Evolutionary conservation across 73 alveolate genomes (phyloP), one percentile per base, ranked within the genome.

Genomic region (Effrenium voratum): DNA sequence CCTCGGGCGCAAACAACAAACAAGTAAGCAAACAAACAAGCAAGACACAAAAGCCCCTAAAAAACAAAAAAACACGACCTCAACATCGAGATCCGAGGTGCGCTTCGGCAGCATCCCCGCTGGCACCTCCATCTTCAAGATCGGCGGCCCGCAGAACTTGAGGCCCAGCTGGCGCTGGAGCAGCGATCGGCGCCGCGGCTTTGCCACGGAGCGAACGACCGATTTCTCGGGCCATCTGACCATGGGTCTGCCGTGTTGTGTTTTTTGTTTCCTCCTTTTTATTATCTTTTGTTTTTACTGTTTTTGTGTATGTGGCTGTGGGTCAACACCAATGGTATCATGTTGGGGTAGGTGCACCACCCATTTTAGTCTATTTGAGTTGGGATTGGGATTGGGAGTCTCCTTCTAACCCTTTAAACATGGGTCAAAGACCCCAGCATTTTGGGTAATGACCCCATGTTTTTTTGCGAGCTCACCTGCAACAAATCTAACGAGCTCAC

Each of bases 101-200:
- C 83, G 83, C 16, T 38, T 26, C 46, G 52, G 63, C 1, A n/a
- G 75, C 57, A 40, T 32, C 30, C 44, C 15, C 28, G 55, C 88
- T 43, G 98, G 98, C 40, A 75, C 77, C 13, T 73, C 90, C 47
- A 92, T 92, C 40, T 92, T 92, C 44, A 59, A 36, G 30, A 47
- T 92, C 46, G 98, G 98, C 1, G 98, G 98, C 68, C 97, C 97
- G 2, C 86, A 43, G 97, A 90, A 90, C 43, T 26, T 92, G n/a
- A 15, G 47, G n/a, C 98, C 98, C 10, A 28, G 57, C 40, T 92
- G 98, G 98, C 2, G 66, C 32, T 92, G 98, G 98, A 49, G 82
- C n/a, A 38, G 50, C 12, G 98, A 92, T 28, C 86, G 57, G 30
- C 46, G n/a, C 2, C 70, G 91, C 34, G 43, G 60, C 1, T 22